Conservation (phyloP, 805 yeast genomes). For the Alloascoidea africana region DNA sequence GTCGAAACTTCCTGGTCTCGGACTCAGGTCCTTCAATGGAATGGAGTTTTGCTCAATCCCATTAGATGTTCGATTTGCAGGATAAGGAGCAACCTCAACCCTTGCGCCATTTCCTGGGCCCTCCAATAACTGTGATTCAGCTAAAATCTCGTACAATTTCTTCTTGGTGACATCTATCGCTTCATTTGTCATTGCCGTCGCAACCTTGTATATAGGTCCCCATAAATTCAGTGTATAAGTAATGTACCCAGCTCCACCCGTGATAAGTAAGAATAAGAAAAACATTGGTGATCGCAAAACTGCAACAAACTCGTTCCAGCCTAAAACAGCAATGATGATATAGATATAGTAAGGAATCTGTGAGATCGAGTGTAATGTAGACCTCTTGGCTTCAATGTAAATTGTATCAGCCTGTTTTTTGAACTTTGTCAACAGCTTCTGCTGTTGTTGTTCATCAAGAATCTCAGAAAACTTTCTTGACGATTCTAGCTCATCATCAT, state of each 20-base stretch:
- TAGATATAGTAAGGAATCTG: conserved; percentile 78
- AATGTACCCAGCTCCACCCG: conserved; percentile 50
- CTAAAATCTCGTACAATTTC: conserved; percentile 44
- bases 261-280: conserved; percentile 36
- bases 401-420: conserved; percentile 65
- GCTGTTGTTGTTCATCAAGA: conserved; percentile 40
- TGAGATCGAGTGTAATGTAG: conserved; percentile 61
- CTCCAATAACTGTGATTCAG: no score
- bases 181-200: conserved; percentile 41
- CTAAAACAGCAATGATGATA: conserved; percentile 54
- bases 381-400: conserved; percentile 78
- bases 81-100: no score
- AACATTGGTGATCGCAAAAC: conserved; percentile 76
- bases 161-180: conserved; percentile 42
- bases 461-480: conserved; percentile 42
- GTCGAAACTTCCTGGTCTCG: no score
- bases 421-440: conserved; percentile 39
- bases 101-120: no score
- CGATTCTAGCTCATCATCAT: conserved; percentile 18
- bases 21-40: no score
- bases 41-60: no score
- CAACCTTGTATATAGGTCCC: conserved; percentile 56
- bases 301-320: conserved; percentile 94
- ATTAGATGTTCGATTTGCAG: no score
- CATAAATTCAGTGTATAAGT: conserved; percentile 58